Base-by-base conservation (phyloP, 441 rosid species). In the Aleurites moluccanus region DNA sequence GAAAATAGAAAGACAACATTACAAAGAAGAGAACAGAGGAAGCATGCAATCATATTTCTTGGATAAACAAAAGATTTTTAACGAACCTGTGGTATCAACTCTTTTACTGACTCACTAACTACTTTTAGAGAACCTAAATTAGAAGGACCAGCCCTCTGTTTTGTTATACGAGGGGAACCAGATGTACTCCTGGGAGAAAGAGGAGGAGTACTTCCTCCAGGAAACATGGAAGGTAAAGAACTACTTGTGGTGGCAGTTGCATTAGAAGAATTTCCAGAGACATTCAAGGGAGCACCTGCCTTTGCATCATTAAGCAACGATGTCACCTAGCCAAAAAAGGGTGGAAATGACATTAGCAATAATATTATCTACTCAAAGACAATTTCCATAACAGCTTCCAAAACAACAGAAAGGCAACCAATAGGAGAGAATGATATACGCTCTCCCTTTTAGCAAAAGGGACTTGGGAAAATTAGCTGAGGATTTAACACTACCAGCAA, bases 121-220 rank as follows among this genome's bases (percentile, higher is more conserved):
- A 92, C 88, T 88, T 92, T 96, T 60, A 93, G 73, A 10, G 98
- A 94, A 61, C 98, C 93, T 65, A 96, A 84, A 81, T 91, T 86
- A 73, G 99, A 96, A 64, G 81, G 97, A 65, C 90, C 96, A 65
- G 79, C 82, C 81, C 98, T 87, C 69, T 83, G 98, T 76, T 87
- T 96, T 13, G 77, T 83, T 59, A 85, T 77, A 70, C 99, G 97
- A 56, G 99, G 99, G 25, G 99, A 96, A 65, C 97, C 96, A 49
- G 94, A 81, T 6, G 87, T 73, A 80, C 96, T 96, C 75, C 98
- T 87, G 6, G 99, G 98, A 42, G 99, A 96, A 78, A 96, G 99
- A 8, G 98, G 99, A 72, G 99, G 99, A 16, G 94, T 89, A 80
- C 94, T 91, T 59, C 97, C 98, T 60, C 91, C 92, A 77, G 95